These are phyloP conservation scores for Kwoniella bestiolae DNA, from an alignment of 768 basidiomycete genomes.

Conservation along the genomic window DNA sequence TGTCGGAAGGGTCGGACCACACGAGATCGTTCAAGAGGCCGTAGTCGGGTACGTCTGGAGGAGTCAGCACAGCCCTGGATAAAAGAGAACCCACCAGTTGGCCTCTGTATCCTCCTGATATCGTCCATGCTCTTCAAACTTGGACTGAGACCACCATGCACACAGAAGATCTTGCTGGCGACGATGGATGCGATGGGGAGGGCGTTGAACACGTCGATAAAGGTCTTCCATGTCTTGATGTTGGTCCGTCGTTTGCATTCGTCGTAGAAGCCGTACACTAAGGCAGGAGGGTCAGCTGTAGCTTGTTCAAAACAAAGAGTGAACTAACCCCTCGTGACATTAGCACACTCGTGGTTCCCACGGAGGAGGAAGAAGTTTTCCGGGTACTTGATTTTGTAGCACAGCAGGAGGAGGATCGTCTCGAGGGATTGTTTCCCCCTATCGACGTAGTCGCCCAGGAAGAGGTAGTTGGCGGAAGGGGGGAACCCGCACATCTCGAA, in stretches of 20 bases:
- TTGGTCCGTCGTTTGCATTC: constrained; percentile 99
- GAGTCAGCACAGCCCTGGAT: too few relatives aligned
- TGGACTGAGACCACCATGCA: constrained; percentile 88
- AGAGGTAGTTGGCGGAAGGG: constrained; percentile 94
- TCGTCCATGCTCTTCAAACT: constrained; percentile 78
- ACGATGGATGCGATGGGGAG: constrained; percentile 98
- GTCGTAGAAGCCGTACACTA: constrained; percentile 99
- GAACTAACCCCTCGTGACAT: constrained; percentile 89
- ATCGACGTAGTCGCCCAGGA: constrained; percentile 98
- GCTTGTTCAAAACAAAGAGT: neutral
- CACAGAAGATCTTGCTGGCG: constrained; percentile 99
- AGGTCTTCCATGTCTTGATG: constrained; percentile 99
- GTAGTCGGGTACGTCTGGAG: constrained; percentile 88
- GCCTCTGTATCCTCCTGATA: constrained; percentile 95
- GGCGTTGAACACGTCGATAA: constrained; percentile 99
- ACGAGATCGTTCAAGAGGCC: constrained; percentile 94
- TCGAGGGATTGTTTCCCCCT: constrained; percentile 97
- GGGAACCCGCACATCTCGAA: constrained; percentile 99
- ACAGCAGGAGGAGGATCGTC: constrained; percentile 92
- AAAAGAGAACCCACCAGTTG: constrained; percentile 66
- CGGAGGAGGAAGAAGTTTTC: constrained; percentile 98
- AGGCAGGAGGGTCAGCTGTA: neutral
- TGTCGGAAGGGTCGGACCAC: constrained; percentile 98
- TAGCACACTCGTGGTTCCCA: constrained; percentile 99
- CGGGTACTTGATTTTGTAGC: constrained; percentile 99